phyloP scores from a whole-genome alignment of 192 early-diverging fungal species.

The Backusella westeae region DNA sequence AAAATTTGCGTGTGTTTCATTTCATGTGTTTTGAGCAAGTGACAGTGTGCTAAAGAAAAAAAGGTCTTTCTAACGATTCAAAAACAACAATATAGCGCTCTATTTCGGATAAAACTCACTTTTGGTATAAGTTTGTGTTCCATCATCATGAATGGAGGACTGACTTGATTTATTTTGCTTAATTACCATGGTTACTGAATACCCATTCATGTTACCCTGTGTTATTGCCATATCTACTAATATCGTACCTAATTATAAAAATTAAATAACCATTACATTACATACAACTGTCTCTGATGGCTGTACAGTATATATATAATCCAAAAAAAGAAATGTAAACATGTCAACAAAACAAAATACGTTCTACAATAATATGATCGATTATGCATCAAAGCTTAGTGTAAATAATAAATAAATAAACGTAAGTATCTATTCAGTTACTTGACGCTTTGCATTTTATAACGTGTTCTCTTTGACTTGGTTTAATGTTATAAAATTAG shows the following conservation, averaged over 20 bases:
- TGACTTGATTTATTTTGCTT: background rate
- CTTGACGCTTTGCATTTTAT: background rate
- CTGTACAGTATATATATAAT: background rate
- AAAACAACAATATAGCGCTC: too few relatives aligned
- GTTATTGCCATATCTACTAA: background rate
- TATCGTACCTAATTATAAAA: too few relatives aligned
- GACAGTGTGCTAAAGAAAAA: background rate
- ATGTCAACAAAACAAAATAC: slow-evolving; percentile 1
- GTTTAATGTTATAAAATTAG: background rate
- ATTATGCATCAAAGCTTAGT: background rate
- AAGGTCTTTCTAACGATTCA: background rate
- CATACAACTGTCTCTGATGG: background rate
- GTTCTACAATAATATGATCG: background rate
- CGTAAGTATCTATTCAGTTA: background rate
- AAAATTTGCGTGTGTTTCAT: background rate
- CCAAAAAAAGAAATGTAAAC: background rate
- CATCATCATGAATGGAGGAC: background rate
- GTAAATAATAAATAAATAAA: background rate
- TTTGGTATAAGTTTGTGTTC: background rate
- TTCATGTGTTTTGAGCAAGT: background rate
- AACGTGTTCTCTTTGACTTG: background rate
- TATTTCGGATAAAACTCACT: background rate
- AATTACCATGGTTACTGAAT: background rate
- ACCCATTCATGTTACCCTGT: background rate
- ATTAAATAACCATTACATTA: too few relatives aligned